Evolutionary conservation across 2,329 filamentous ascomycete species (phyloP).

Genomic region (Paecilomyces fulvus): DNA sequence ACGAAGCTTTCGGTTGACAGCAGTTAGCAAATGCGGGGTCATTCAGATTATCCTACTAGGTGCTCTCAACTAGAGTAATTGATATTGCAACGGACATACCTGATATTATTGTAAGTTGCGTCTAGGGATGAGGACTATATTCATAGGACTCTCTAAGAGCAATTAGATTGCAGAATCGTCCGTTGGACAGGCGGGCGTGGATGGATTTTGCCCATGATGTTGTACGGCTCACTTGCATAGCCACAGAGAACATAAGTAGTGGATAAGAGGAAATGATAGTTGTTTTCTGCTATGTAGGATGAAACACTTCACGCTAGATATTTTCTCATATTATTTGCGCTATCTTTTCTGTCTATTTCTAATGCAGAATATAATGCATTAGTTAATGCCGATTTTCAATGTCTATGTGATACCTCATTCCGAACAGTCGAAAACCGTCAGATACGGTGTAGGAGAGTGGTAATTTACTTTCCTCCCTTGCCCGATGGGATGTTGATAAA

Average conservation of each 20-base stretch:
- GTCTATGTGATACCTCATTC: neutral
- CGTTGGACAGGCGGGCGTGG: too few species aligned
- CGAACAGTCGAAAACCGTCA: neutral
- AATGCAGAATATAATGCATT: neutral
- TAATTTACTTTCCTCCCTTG: constrained; percentile 35
- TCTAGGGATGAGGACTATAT: too few species aligned
- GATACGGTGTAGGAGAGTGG: neutral
- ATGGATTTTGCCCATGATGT: too few species aligned
- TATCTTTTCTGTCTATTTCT: neutral
- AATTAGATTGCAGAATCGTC: too few species aligned
- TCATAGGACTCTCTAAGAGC: too few species aligned
- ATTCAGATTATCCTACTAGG: too few species aligned
- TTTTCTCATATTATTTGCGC: neutral
- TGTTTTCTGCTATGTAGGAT: neutral
- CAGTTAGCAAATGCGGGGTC: neutral
- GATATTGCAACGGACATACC: too few species aligned
- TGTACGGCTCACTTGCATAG: too few species aligned
- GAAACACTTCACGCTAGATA: neutral
- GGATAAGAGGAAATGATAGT: too few species aligned
- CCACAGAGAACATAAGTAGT: too few species aligned
- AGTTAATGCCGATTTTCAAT: neutral
- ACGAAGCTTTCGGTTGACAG: neutral
- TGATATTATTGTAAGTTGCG: too few species aligned
- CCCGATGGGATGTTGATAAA: constrained; percentile 65
- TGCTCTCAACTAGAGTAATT: too few species aligned